Evolutionary conservation across 2,329 filamentous ascomycete genomes (phyloP), one percentile per base, ranked within the genome.

Genomic region (Pezicula rhizophila): DNA sequence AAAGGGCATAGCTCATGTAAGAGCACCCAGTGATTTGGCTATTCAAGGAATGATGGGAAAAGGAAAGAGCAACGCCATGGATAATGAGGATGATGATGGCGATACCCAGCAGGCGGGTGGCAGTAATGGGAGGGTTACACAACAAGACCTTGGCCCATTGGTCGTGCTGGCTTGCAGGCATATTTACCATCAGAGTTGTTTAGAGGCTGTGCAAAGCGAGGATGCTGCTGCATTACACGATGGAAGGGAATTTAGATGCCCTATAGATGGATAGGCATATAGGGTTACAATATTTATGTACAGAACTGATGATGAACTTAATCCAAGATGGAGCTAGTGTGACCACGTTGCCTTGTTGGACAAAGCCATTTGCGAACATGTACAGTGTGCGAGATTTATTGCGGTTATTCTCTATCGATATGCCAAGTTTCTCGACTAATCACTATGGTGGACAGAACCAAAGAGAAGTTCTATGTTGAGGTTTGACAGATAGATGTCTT

Each of bases 111-210:
- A 68, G 52, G 67, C 61, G 47, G 64, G 51, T 23, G 58, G 56
- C 52, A 60, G 65, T 56, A 65, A 63, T 33, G 23, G 23, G 23
- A 23, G 28, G 60, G 52, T 37, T 34, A 68, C 57, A 51, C 67
- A 65, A 52, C 77, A 76, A 42, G 69, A 76, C n/a, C 72, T 85
- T 15, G 85, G 82, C 8, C 75, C 81, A 39, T 64, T 88, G 46
- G 80, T 87, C 8, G 77, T 88, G 43, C 68, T 88, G 58, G 84
- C 83, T 18, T 88, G 84, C 63, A 74, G 84, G 48, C 84, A 88
- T 64, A 79, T 86, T 15, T 87, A 85, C 59, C 84, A 88, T 68
- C 75, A 82, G 62, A 72, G 70, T 23, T 90, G 84, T 61, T 69
- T 87, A 35, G 87, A 92, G 62, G 76, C 79, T 51, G 65, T 85